phyloP scores from a whole-genome alignment of 176 grass and related monocot genomes.

The Musa schizocarpa region DNA sequence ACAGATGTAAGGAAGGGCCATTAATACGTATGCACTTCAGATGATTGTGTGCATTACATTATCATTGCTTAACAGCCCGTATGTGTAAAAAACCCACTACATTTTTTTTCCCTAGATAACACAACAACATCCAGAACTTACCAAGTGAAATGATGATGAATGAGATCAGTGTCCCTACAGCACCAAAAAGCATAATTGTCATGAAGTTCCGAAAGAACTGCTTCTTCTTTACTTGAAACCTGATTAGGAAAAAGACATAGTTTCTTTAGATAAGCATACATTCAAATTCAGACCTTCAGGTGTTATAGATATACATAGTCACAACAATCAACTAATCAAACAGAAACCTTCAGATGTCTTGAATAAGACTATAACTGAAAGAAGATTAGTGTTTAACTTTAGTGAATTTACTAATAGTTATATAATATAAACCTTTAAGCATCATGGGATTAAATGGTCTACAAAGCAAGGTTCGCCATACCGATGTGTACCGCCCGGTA shows the following conservation, averaged over 20 bases:
- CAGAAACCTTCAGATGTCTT: not conserved
- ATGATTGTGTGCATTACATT: no score
- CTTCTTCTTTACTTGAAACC: conserved; percentile 99
- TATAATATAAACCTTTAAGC: not conserved
- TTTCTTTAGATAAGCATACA: not conserved
- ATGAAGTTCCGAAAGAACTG: conserved; percentile 92
- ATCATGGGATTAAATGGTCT: not conserved
- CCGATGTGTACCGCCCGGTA: no score
- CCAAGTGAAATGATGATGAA: conserved; percentile 73
- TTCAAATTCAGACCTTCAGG: not conserved
- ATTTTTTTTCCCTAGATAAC: no score
- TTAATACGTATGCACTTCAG: no score
- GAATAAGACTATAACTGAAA: not conserved
- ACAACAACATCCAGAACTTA: conserved; percentile 24
- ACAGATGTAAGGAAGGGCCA: not conserved
- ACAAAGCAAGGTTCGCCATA: no score
- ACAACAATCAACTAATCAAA: not conserved
- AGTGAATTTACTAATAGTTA: not conserved
- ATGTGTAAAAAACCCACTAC: not conserved
- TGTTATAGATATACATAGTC: not conserved
- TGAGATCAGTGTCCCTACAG: conserved; percentile 79
- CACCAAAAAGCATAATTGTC: conserved; percentile 87
- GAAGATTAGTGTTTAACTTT: not conserved
- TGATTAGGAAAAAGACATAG: not conserved
- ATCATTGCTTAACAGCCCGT: not conserved